Percentiles rank a stretch among this genome's conserved stretches.
Conservation (phyloP, 768 basidiomycete genomes). For the Boletus reticuloceps region DNA sequence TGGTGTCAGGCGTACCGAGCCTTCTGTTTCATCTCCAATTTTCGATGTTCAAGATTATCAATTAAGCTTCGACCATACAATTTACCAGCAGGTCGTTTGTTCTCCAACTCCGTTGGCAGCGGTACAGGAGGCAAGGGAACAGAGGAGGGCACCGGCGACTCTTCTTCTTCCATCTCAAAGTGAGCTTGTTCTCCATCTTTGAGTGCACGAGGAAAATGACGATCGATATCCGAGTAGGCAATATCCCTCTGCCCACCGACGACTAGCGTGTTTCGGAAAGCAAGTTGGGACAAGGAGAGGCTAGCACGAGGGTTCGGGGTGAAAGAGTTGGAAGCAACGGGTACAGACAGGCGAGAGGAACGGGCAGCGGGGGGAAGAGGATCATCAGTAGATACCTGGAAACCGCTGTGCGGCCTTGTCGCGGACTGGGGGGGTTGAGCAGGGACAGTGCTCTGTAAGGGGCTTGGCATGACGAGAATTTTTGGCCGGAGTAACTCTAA, state of each 20-base stretch:
- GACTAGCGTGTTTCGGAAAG: conserved; percentile 78
- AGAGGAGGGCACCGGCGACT: conserved; percentile 31
- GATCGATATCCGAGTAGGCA: conserved; percentile 58
- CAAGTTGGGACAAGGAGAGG: conserved; percentile 76
- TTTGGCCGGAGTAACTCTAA: conserved; percentile 83
- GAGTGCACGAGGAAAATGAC: conserved; percentile 63
- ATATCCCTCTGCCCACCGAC: conserved; percentile 67
- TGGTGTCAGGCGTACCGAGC: conserved; percentile 58
- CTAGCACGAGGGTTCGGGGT: conserved; percentile 75
- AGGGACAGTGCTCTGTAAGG: conserved; percentile 55
- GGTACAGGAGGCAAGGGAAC: conserved; percentile 30
- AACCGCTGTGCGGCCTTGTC: conserved; percentile 49
- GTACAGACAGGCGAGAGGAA: conserved; percentile 46
- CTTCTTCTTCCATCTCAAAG: conserved; percentile 43
- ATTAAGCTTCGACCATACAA: conserved; percentile 87
- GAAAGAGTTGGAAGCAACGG: conserved; percentile 59
- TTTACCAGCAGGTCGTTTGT: conserved; percentile 68
- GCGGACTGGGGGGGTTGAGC: conserved; percentile 33
- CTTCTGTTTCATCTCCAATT: conserved; percentile 77
- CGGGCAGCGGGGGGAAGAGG: conserved; percentile 71
- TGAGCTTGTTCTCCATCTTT: conserved; percentile 76
- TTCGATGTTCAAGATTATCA: conserved; percentile 83
- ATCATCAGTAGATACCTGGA: conserved; percentile 64
- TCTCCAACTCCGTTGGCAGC: conserved; percentile 31
- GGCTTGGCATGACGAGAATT: conserved; percentile 92